A percentile compares a stretch with the other conserved stretches of the same genome.
Evolutionary conservation across 805 yeast genomes (phyloP).

Genomic region (Torulaspora delbrueckii): DNA sequence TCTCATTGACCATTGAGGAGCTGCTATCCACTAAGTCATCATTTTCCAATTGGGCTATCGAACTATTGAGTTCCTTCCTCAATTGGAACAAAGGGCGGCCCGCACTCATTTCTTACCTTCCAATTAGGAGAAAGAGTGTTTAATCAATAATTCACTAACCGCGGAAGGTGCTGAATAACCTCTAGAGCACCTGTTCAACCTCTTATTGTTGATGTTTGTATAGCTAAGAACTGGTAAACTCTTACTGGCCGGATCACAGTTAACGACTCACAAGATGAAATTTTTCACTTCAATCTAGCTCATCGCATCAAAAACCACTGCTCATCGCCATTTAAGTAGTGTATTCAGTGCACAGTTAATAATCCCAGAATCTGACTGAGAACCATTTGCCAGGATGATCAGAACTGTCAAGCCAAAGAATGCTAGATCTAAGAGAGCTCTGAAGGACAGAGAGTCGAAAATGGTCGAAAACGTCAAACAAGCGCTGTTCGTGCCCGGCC

Average conservation of each 20-base stretch:
- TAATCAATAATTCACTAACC: not conserved
- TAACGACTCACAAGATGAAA: not conserved
- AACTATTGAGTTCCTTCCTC: conserved; percentile 34
- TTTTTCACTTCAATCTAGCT: conserved; percentile 4
- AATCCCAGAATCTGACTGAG: not conserved
- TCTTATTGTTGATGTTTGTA: not conserved
- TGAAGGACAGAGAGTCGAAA: conserved; percentile 84
- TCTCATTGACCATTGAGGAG: conserved; percentile 2
- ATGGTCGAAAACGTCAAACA: conserved; percentile 82
- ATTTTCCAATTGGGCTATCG: conserved; percentile 27
- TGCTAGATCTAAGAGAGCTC: conserved; percentile 91
- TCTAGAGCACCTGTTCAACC: not conserved
- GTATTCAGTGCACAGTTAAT: not conserved
- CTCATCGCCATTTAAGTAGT: conserved; percentile 2
- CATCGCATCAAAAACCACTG: conserved; percentile 5
- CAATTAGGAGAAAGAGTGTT: not conserved
- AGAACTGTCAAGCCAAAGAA: conserved; percentile 69
- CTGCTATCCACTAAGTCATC: conserved; percentile 7
- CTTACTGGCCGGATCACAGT: not conserved
- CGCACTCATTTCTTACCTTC: conserved; percentile 5
- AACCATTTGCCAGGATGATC: conserved; percentile 2
- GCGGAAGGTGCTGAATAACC: not conserved
- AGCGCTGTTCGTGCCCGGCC: conserved; percentile 89
- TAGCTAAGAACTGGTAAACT: not conserved
- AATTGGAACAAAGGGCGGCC: conserved; percentile 25